phyloP scores from a whole-genome alignment of 768 basidiomycete genomes.

The Leccinellum albellum region DNA sequence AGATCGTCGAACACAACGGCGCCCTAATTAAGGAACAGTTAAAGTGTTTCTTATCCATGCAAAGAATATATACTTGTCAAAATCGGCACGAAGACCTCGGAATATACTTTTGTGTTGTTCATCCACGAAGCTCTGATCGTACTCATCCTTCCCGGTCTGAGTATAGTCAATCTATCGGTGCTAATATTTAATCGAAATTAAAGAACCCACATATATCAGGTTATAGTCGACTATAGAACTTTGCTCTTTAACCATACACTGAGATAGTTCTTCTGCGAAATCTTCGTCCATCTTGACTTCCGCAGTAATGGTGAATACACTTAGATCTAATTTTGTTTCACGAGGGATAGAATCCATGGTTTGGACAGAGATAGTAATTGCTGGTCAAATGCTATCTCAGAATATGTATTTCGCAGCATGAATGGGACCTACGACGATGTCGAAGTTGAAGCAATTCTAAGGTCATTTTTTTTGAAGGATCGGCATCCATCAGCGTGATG shows the following conservation, averaged over 20 bases:
- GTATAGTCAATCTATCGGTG: not conserved
- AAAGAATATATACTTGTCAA: constrained; percentile 7
- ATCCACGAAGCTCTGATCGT: not conserved
- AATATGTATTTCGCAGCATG: too few relatives aligned
- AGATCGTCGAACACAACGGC: constrained; percentile 63
- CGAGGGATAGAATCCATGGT: not conserved
- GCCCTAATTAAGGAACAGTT: constrained; percentile 35
- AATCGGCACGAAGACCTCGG: constrained; percentile 8
- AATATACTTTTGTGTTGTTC: not conserved
- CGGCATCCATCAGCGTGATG: constrained; percentile 49
- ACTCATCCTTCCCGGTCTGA: constrained; percentile 7
- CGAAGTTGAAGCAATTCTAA: constrained; percentile 34
- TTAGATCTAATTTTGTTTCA: constrained; percentile 35
- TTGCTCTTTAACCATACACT: not conserved
- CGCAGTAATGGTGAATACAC: constrained; percentile 22
- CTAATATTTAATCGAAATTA: not conserved
- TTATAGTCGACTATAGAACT: not conserved
- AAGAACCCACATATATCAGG: constrained; percentile 8
- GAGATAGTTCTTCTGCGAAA: not conserved
- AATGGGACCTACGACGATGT: constrained; percentile 28
- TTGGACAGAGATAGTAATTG: too few relatives aligned
- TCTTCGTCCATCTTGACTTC: not conserved
- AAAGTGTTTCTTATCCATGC: not conserved
- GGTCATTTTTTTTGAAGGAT: constrained; percentile 56
- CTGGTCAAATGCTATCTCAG: too few relatives aligned